Evolutionary conservation across 345 rosid species (phyloP), one percentile per base, ranked within the genome.

Genomic region (Sisymbrium irio): DNA sequence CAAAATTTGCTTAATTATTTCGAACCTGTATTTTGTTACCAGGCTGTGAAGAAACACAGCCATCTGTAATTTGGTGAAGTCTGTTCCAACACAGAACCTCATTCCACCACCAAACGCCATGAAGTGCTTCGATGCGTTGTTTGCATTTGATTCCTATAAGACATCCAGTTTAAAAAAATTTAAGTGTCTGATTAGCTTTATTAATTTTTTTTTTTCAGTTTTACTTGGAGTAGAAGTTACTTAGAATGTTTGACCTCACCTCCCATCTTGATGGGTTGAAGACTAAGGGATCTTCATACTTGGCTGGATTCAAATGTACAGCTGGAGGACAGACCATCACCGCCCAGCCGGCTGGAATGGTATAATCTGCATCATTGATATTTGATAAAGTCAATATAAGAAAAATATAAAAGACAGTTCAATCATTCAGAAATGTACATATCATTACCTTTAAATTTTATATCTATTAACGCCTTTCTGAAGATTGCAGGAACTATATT

Each of bases 41-140:
- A 92, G 71, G 85, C 91, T 78, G 68, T 95, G 99, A 66, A 95
- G 87, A 81, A 95, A 92, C 46, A 85, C 90, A n/a, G 97, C 99
- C 97, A 92, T 90, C 78, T 95, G 97, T 79, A 90, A 80, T 76
- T 87, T 95, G 13, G 99, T 83, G 78, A 95, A 95, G 66, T 92
- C 97, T 3, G 97, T 83, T 74, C 99, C 99, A 11, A 95, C 96
- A 58, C 99, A 95, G 69, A 95, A 85, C 80, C 99, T 87, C 99
- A 91, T 83, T 57, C 99, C 99, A 14, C 97, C 99, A 59, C 99
- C 99, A 73, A 95, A 95, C 45, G 97, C 97, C 99, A 95, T 95
- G 88, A 95, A 95, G 59, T 85, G 76, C 74, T 88, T 95, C 11
- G 97, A 75, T 60, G 89, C 93, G 5, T 84, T 81, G 73, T 64